Base-by-base conservation (phyloP, 2,329 filamentous ascomycete genomes). In the Ceratocystis cacaofunesta region DNA sequence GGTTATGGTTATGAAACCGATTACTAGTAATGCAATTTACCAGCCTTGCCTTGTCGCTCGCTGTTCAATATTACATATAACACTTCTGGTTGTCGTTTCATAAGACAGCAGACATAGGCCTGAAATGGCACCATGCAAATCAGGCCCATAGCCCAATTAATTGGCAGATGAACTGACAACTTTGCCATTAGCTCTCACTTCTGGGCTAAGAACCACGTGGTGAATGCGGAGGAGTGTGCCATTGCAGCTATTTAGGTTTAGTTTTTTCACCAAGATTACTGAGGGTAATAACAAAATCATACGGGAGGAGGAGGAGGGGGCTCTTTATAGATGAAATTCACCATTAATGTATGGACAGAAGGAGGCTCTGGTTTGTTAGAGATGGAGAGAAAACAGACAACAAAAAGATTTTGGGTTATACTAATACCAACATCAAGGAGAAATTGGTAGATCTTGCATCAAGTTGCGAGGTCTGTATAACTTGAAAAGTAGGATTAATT, bases 51-150 rank as follows among this genome's bases (percentile, higher is more conserved):
- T 52, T 15, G 19, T 52, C 22, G 22, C 48, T 10, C 10, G 22
- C 48, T 10, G 48, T n/a, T 15, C 48, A 22, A 52, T 52, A 52
- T 52, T 52, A 28, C 48, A 52, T 22, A 61, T 25, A 12, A 17
- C 15, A 61, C 36, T 61, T 7, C 28, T 36, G 17, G 5, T 8
- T 8, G 28, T 58, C 15, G 55, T 58, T 58, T 58, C 55, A 58
- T 58, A 57, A 57, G 50, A 64, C 62, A 50, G 50, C 62, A 58
- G 48, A 64, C 62, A 64, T 55, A 36, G 36, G 12, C 48, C 22
- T 36, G 36, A 46, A 58, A 64, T 64, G 62, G 62, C 62, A 58
- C 62, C 46, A 64, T 64, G 62, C 48, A 43, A 64, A 44, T 30
- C 62, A 64, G 36, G 30, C 50, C 36, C 32, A 36, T 15, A 50